These are phyloP conservation scores for Aspergillus flavus DNA, from an alignment of 2,329 filamentous ascomycete species.

Conservation along the genomic window DNA sequence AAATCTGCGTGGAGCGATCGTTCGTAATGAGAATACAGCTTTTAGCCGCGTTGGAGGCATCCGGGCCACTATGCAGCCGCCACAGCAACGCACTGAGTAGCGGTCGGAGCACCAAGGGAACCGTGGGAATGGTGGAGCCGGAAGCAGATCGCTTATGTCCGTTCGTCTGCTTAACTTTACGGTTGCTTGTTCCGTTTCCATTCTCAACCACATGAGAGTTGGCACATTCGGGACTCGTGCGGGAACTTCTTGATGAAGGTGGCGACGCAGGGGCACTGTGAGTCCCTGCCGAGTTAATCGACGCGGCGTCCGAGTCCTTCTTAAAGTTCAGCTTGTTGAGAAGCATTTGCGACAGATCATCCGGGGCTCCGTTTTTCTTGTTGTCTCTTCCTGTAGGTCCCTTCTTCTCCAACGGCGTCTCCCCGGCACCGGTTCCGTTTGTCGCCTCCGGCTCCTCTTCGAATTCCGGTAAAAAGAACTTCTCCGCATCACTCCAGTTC, in stretches of 20 bases:
- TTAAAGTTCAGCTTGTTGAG: conserved; percentile 52
- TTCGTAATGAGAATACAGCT: conserved; percentile 49
- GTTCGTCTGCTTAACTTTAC: conserved; percentile 22
- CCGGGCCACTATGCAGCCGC: conserved; percentile 44
- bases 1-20: conserved; percentile 45
- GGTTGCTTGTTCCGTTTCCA: conserved; percentile 24
- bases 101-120: conserved; percentile 43
- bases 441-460: conserved; percentile 41
- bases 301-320: conserved; percentile 42
- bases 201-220: conserved; percentile 29
- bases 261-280: conserved; percentile 47
- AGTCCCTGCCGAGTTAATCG: conserved; percentile 45
- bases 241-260: conserved; percentile 48
- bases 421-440: conserved; percentile 20
- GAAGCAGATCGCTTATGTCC: conserved; percentile 37
- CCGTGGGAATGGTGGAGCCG: conserved; percentile 39
- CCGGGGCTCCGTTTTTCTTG: conserved; percentile 29
- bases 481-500: conserved; percentile 50
- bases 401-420: conserved; percentile 21
- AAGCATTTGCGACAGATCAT: conserved; percentile 51
- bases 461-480: conserved; percentile 48
- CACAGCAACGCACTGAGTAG: conserved; percentile 50
- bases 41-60: conserved; percentile 36
- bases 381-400: conserved; percentile 24
- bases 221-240: conserved; percentile 48